Evolutionary conservation across 148 eudicot genomes (phyloP).

Genomic region (Heliamphora exappendiculata): DNA sequence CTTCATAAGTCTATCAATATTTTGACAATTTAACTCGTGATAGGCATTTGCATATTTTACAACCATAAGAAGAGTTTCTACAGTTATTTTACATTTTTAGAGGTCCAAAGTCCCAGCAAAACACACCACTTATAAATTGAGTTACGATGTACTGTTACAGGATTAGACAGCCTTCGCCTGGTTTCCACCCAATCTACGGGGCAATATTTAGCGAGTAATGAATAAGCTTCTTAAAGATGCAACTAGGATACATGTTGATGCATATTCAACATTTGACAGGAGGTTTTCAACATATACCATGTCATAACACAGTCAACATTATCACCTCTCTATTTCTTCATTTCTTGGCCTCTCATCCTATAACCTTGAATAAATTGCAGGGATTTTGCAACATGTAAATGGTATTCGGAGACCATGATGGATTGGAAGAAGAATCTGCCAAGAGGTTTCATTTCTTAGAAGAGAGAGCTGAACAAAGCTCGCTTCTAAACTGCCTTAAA

Average conservation of each 20-base stretch:
- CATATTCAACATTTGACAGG: neutral
- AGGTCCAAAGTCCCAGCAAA: neutral
- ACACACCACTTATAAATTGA: neutral
- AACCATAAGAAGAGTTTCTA: neutral
- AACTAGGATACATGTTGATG: neutral
- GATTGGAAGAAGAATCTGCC: neutral
- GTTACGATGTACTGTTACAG: neutral
- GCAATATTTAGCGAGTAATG: neutral
- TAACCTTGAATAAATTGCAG: neutral
- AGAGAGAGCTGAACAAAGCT: neutral
- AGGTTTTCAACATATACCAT: no score
- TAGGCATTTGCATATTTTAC: neutral
- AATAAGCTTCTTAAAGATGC: constrained; percentile 4
- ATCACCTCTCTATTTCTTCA: neutral
- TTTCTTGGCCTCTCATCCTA: neutral
- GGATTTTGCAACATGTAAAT: neutral
- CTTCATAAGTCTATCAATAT: neutral
- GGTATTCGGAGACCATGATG: neutral
- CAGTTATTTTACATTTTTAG: neutral
- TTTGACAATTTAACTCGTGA: neutral
- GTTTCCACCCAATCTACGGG: neutral
- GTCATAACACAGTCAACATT: neutral
- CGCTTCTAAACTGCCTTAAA: neutral
- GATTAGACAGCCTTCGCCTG: neutral
- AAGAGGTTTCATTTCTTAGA: neutral